phyloP scores from a whole-genome alignment of 495 filamentous ascomycete genomes.

The Penicillium arizonense region DNA sequence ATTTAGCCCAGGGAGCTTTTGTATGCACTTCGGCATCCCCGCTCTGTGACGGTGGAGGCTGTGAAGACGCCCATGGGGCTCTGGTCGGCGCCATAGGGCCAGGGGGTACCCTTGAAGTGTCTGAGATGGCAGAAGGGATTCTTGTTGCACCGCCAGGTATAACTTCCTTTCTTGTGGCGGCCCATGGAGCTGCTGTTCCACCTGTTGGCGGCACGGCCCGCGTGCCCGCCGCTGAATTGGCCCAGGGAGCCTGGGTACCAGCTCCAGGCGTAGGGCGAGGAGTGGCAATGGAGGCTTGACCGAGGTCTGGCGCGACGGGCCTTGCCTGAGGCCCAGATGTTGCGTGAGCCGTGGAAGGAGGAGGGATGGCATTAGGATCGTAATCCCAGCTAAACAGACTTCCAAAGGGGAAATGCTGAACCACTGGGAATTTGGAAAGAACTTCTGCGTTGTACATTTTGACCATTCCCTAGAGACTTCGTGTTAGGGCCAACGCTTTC shows the following conservation, averaged over 20 bases:
- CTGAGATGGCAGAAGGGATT: slow-evolving; percentile 15
- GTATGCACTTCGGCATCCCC: slow-evolving; percentile 26
- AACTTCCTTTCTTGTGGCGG: slow-evolving; percentile 22
- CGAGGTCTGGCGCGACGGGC: slow-evolving; percentile 21
- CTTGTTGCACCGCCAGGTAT: slow-evolving; percentile 4
- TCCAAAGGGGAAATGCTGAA: slow-evolving; percentile 73
- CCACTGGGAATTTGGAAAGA: slow-evolving; percentile 67
- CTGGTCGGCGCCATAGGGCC: slow-evolving; percentile 42
- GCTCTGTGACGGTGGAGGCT: slow-evolving; percentile 19
- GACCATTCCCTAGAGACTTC: slow-evolving; percentile 57
- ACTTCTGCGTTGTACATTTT: slow-evolving; percentile 75
- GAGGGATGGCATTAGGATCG: slow-evolving; percentile 58
- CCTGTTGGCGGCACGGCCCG: slow-evolving; percentile 20
- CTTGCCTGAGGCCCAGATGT: slow-evolving; percentile 52
- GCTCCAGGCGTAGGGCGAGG: slow-evolving; percentile 22
- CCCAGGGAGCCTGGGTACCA: slow-evolving; percentile 51
- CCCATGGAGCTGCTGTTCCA: slow-evolving; percentile 47
- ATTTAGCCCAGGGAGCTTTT: slow-evolving; percentile 46
- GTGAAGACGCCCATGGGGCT: slow-evolving; percentile 43
- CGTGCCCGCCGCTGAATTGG: slow-evolving; percentile 17
- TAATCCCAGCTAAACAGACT: slow-evolving; percentile 80
- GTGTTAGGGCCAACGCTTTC: slow-evolving; percentile 1
- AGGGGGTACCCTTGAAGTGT: slow-evolving; percentile 35
- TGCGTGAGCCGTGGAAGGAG: slow-evolving; percentile 53
- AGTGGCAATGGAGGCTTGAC: slow-evolving; percentile 11